phyloP scores from a whole-genome alignment of 202 grass and related monocot species.

The Elaeis oleifera region DNA sequence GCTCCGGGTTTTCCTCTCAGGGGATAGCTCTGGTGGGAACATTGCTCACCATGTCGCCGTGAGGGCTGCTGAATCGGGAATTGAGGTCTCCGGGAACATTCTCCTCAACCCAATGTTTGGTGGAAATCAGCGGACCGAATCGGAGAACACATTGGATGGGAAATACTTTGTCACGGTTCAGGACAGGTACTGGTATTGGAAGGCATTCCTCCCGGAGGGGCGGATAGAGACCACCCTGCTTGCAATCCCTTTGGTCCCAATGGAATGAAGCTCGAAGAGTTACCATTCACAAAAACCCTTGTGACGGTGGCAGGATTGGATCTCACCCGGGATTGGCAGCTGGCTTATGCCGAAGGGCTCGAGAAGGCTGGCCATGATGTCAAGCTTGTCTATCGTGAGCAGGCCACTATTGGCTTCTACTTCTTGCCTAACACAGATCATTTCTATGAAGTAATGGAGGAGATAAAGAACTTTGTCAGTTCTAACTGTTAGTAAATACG shows the following conservation, averaged over 20 bases:
- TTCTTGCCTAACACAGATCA: slow-evolving; percentile 83
- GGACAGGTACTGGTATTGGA: slow-evolving; percentile 99
- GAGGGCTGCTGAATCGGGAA: slow-evolving; percentile 53
- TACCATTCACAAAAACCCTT: slow-evolving; percentile 91
- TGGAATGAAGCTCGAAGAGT: slow-evolving; percentile 31
- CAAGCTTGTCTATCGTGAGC: slow-evolving; percentile 78
- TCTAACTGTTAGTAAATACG: slow-evolving; percentile 45
- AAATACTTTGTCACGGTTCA: slow-evolving; percentile 96
- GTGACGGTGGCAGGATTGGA: slow-evolving; percentile 88
- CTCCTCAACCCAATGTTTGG: slow-evolving; percentile 98
- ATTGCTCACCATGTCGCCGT: slow-evolving; percentile 93
- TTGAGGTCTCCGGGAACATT: slow-evolving; percentile 68
- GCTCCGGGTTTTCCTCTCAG: slow-evolving; percentile 71
- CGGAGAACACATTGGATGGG: slow-evolving; percentile 74
- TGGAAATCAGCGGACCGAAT: slow-evolving; percentile 57
- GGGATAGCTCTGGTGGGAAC: slow-evolving; percentile 92
- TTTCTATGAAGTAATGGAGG: slow-evolving; percentile 95
- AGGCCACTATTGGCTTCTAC: slow-evolving; percentile 88
- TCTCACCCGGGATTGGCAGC: slow-evolving; percentile 79
- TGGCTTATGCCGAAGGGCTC: slow-evolving; percentile 67
- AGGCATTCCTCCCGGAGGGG: slow-evolving; percentile 90
- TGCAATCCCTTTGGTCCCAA: slow-evolving; percentile 93
- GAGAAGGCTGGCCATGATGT: slow-evolving; percentile 54
- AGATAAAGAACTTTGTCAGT: slow-evolving; percentile 76
- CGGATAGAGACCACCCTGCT: slow-evolving; percentile 77